Evolutionary conservation across 169 alveolate genomes (phyloP).

Genomic region (Miamiensis avidus): DNA sequence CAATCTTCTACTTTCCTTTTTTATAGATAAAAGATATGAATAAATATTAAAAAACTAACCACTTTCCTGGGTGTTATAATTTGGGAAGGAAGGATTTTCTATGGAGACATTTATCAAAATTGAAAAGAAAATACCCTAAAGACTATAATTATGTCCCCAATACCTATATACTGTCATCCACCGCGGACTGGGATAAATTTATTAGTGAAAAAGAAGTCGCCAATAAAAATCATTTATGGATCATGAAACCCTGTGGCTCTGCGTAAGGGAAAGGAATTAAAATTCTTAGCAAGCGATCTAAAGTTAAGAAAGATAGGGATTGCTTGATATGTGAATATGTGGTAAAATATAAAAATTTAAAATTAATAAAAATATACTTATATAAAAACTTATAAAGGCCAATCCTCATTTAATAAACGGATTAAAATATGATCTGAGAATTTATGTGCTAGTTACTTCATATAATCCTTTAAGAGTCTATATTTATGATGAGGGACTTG

Average conservation of each 20-base stretch:
- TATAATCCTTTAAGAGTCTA: constrained; percentile 80
- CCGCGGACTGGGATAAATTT: constrained; percentile 52
- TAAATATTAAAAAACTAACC: constrained; percentile 67
- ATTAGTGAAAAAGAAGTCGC: constrained; percentile 52
- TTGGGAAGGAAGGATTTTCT: constrained; percentile 76
- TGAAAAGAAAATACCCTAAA: constrained; percentile 57
- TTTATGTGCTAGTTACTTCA: constrained; percentile 79
- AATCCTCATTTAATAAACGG: constrained; percentile 77
- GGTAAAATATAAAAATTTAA: constrained; percentile 33
- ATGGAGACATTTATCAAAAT: constrained; percentile 55
- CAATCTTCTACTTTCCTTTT: background rate
- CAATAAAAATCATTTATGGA: constrained; percentile 49
- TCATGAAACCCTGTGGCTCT: constrained; percentile 71
- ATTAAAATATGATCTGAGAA: constrained; percentile 81
- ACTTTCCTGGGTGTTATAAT: constrained; percentile 73
- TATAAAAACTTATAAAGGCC: background rate
- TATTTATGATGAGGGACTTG: constrained; percentile 79
- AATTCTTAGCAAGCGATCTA: constrained; percentile 31
- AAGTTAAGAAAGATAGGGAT: constrained; percentile 41
- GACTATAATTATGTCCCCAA: constrained; percentile 67
- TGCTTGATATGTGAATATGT: constrained; percentile 71
- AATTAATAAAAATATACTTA: too few species aligned
- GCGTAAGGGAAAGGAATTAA: constrained; percentile 72
- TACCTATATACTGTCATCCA: constrained; percentile 60
- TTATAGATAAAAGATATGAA: constrained; percentile 32